Conservation (phyloP, 2,329 filamentous ascomycete species). For the Colletotrichum lindemuthianum region DNA sequence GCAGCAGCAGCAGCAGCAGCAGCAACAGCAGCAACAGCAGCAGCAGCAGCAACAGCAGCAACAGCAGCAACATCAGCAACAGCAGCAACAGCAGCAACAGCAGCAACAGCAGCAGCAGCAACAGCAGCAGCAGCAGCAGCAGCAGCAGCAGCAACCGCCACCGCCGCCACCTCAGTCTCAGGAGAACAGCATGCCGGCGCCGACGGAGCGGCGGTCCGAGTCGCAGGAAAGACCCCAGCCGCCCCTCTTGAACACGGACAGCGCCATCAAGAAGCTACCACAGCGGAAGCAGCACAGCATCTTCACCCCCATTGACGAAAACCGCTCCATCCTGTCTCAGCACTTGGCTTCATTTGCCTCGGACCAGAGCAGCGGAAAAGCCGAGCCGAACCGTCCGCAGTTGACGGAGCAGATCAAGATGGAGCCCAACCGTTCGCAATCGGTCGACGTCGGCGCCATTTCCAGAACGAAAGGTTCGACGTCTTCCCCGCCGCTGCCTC, state of each 20-base stretch:
- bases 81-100: constrained; percentile 44
- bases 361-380: constrained; percentile 55
- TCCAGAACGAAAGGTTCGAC: constrained; percentile 58
- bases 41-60: constrained; percentile 57
- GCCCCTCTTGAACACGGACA: constrained; percentile 60
- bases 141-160: constrained; percentile 52
- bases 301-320: constrained; percentile 96
- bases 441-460: constrained; percentile 69
- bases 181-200: constrained; percentile 61
- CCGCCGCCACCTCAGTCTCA: constrained; percentile 55
- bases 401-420: constrained; percentile 34
- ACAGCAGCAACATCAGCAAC: constrained; percentile 51
- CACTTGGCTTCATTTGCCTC: constrained; percentile 77
- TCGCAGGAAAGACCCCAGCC: constrained; percentile 57
- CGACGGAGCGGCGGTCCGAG: constrained; percentile 59
- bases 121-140: constrained; percentile 51
- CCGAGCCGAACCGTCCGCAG: constrained; percentile 44
- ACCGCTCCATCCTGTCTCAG: constrained; percentile 85
- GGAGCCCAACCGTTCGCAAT: constrained; percentile 65
- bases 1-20: constrained; percentile 46
- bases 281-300: constrained; percentile 90
- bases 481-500: constrained; percentile 66
- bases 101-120: constrained; percentile 52
- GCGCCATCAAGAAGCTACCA: constrained; percentile 69
- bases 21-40: constrained; percentile 51